phyloP scores from a whole-genome alignment of 2,329 filamentous ascomycete genomes.

The Ambrosiella xylebori region DNA sequence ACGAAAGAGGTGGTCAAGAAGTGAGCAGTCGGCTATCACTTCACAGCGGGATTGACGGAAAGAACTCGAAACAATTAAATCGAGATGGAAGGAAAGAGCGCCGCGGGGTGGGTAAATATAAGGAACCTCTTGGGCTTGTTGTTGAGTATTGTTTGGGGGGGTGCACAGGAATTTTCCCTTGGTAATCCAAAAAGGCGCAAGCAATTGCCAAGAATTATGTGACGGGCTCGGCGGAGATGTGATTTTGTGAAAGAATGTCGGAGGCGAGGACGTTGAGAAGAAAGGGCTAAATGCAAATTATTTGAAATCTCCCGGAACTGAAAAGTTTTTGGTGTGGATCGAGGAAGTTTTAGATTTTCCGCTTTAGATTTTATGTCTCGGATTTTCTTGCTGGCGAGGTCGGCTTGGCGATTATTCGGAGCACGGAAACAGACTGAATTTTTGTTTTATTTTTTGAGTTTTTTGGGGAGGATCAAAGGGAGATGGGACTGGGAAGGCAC shows the following conservation, averaged over 20 bases:
- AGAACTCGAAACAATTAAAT: not conserved
- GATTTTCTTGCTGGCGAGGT: not conserved
- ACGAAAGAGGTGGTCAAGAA: not conserved
- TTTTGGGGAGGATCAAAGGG: not conserved
- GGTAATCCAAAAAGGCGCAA: slow-evolving; percentile 2
- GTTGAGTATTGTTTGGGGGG: not conserved
- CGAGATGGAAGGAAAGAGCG: not conserved
- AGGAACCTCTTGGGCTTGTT: not conserved
- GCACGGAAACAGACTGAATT: not conserved
- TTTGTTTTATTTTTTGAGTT: not conserved
- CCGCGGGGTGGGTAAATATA: not conserved
- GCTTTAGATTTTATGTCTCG: not conserved
- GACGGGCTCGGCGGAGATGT: not conserved
- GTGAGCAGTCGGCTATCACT: not conserved
- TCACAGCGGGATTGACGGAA: not conserved
- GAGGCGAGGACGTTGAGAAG: not conserved
- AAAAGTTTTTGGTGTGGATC: slow-evolving; percentile 3
- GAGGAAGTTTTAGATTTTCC: not conserved
- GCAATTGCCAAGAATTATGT: slow-evolving; percentile 2
- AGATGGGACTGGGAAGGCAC: not conserved
- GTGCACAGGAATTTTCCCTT: not conserved
- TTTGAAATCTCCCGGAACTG: slow-evolving; percentile 2
- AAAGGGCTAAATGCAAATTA: not conserved
- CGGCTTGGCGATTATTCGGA: slow-evolving; percentile 1
- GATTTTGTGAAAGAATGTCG: not conserved